Base-by-base conservation (phyloP, 2,329 filamentous ascomycete species). In the Scytalidium lignicola region DNA sequence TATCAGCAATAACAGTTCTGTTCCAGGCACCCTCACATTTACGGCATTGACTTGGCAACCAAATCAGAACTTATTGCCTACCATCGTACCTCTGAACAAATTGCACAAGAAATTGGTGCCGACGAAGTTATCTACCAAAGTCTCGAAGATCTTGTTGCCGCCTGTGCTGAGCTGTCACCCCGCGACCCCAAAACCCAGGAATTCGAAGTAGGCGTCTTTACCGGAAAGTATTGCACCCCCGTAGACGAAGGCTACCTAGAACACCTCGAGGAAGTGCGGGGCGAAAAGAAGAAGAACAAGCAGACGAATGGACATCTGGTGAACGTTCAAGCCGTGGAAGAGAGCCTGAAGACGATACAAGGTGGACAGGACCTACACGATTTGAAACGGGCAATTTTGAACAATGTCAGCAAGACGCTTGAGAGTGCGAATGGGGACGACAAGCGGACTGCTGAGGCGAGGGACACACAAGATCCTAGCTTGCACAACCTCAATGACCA, bases 131-230 rank as follows among this genome's bases (percentile, higher is more conserved):
- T 89, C 50, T 89, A 83, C 64, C 83, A 88, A 61, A 79, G 74
- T n/a, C 76, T 96, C 1, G 76, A 83, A 2, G 90, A 92, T 59
- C 74, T 96, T 15, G 82, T 85, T 60, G 79, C 75, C 19, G 82
- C 89, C 1, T 95, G 90, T 61, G 75, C 81, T 2, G 83, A 88
- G 56, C 77, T 86, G 2, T 83, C 82, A 52, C 77, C 82, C 45
- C 71, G 78, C 48, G 69, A 78, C 4, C 7, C 8, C 15, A 65
- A 79, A 59, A 74, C 74, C 8, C 73, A 79, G 55, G 74, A 85
- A 48, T 96, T 96, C 57, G 92, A 97, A 65, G 83, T 95, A 2
- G 91, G 92, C 47, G 91, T 96, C 8, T 96, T 97, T 72, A 90
- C 84, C 62, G 92, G 92, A 42, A 82, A 83, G 55, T 96, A 96